phyloP scores from a whole-genome alignment of 768 basidiomycete genomes.

The Lentinula guzmanii region DNA sequence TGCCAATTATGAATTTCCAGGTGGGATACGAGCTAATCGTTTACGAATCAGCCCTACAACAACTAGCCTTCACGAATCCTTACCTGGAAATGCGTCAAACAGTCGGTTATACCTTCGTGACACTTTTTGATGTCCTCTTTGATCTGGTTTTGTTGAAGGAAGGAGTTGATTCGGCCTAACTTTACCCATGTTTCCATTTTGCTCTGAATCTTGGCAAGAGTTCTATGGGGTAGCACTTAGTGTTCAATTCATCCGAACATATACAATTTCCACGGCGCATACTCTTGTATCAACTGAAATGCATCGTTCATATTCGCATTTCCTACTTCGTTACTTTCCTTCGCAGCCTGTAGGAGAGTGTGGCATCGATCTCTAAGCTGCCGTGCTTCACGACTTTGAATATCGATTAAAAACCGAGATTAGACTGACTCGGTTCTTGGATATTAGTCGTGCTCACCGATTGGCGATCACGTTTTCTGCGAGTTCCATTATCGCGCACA shows the following conservation, averaged over 20 bases:
- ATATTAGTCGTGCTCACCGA: conserved; percentile 25
- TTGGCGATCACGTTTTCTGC: conserved; percentile 44
- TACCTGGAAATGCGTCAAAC: conserved; percentile 43
- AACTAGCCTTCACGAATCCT: too few species aligned
- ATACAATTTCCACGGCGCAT: not conserved
- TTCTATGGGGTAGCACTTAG: conserved; percentile 12
- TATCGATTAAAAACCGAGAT: not conserved
- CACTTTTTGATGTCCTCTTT: conserved; percentile 37
- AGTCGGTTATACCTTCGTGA: conserved; percentile 38
- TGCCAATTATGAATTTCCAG: conserved; percentile 46
- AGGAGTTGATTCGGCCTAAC: conserved; percentile 31
- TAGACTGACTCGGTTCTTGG: too few species aligned
- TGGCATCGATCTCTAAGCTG: conserved; percentile 44
- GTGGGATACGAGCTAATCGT: conserved; percentile 35
- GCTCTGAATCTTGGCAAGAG: conserved; percentile 26
- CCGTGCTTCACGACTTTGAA: conserved; percentile 31
- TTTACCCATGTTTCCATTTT: conserved; percentile 41
- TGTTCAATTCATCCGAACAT: too few species aligned
- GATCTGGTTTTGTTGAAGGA: conserved; percentile 40
- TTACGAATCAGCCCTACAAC: not conserved
- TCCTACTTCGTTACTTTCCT: conserved; percentile 24
- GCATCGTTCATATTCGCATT: conserved; percentile 20
- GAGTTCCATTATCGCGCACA: conserved; percentile 37
- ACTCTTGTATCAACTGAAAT: conserved; percentile 9
- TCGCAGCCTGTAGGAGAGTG: conserved; percentile 32